Conservation (phyloP, 1,139 yeast genomes). For the Pichia sp. region DNA sequence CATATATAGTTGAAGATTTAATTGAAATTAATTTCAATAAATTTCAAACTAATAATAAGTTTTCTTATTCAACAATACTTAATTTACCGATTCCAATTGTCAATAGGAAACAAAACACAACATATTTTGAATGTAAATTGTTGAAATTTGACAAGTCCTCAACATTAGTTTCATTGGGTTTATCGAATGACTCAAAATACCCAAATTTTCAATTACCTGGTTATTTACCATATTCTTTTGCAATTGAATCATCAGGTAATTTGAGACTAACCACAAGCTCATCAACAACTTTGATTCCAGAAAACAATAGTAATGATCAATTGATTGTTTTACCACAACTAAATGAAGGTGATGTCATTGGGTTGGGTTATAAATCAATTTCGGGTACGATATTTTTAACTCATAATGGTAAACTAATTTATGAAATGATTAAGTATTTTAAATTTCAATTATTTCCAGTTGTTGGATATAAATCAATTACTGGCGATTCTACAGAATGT, state of each 20-base stretch:
- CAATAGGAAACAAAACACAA: constrained; percentile 53
- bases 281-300: constrained; percentile 19
- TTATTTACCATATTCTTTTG: constrained; percentile 69
- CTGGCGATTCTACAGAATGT: constrained; percentile 47
- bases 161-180: constrained; percentile 63
- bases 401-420: constrained; percentile 79
- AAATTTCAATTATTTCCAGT: constrained; percentile 81
- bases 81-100: constrained; percentile 60
- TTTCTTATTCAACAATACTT: constrained; percentile 37
- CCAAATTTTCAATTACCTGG: constrained; percentile 91
- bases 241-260: constrained; percentile 82
- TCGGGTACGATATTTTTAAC: constrained; percentile 84
- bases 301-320: constrained; percentile 39
- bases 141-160: constrained; percentile 41
- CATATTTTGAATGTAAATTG: constrained; percentile 66
- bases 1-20: constrained; percentile 50
- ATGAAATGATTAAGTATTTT: constrained; percentile 78
- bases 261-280: constrained; percentile 55
- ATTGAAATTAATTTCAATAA: constrained; percentile 50
- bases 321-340: constrained; percentile 69
- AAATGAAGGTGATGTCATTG: constrained; percentile 83
- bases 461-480: constrained; percentile 56
- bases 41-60: constrained; percentile 29
- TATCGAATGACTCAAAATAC: constrained; percentile 73
- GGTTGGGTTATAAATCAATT: constrained; percentile 78